Base-by-base conservation (phyloP, 208 protist species). In the Porcisia hertigi region DNA sequence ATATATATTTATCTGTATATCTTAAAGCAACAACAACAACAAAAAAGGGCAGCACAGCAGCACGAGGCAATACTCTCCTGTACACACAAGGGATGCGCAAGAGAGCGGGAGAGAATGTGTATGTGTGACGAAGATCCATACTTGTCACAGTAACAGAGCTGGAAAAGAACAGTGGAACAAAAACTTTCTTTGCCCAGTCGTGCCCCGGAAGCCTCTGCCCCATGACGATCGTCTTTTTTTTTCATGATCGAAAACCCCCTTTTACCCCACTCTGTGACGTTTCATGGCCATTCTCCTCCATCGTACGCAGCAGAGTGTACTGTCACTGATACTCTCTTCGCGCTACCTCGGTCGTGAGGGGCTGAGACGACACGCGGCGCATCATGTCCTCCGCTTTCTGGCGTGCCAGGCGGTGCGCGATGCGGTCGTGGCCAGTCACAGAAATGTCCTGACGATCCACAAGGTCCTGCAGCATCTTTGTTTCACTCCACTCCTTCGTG, bases 391-490 rank as follows among this genome's bases (percentile, higher is more conserved):
- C 54, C 18, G 88, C 92, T 57, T 79, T 85, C 55, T 84, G 57
- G 14, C 80, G 79, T 18, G 92, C 92, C n/a, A 96, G 80, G 3
- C 73, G 84, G 14, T 84, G 86, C 41, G 84, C 76, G 25, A 85
- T 71, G 16, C 23, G 55, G 54, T 96, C 88, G 25, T 54, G 80
- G 25, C 85, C 86, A 0, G 82, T 75, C 25, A 92, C 63, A 16
- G 59, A 41, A 36, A 90, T 71, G 49, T 90, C 81, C 36, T 87
- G 67, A 1, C 84, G 85, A 64, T 96, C 84, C 18, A 96, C 73
- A 18, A 96, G 72, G 41, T 86, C 67, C 71, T 86, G 78, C 49
- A 96, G 76, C 62, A 96, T 52, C 55, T 70, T 53, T 52, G 69
- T 85, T 72, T 86, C 65, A 23, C 66, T 39, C 16, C 60, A 73